A percentile compares a stretch with the other conserved stretches of the same genome.
phyloP scores from a whole-genome alignment of 2,329 filamentous ascomycete genomes.

The Fusarium succisae region DNA sequence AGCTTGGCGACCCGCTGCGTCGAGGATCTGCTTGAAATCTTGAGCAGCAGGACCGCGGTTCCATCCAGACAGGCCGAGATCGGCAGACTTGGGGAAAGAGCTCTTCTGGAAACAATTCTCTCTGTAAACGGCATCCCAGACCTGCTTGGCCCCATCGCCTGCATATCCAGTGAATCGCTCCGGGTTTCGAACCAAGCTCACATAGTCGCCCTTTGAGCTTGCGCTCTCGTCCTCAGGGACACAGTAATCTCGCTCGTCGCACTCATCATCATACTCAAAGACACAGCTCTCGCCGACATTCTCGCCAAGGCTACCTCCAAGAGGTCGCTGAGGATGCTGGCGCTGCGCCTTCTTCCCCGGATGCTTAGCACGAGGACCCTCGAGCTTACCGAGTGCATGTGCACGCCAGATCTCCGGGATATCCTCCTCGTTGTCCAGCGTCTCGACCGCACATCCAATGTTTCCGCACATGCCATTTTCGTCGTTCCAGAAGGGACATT shows the following conservation, averaged over 20 bases:
- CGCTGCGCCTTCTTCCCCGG: slow-evolving; percentile 79
- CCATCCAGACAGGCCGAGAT: slow-evolving; percentile 57
- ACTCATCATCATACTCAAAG: slow-evolving; percentile 96
- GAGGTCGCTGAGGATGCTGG: slow-evolving; percentile 75
- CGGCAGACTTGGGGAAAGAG: slow-evolving; percentile 69
- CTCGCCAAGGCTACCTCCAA: slow-evolving; percentile 85
- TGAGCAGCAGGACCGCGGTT: slow-evolving; percentile 63
- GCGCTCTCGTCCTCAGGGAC: slow-evolving; percentile 93
- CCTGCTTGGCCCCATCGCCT: slow-evolving; percentile 83
- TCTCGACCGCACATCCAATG: slow-evolving; percentile 94
- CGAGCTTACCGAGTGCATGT: slow-evolving; percentile 88
- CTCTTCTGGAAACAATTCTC: slow-evolving; percentile 92
- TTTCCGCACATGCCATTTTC: slow-evolving; percentile 95
- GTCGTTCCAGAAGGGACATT: slow-evolving; percentile 96
- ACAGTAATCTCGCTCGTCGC: slow-evolving; percentile 96
- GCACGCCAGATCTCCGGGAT: slow-evolving; percentile 92
- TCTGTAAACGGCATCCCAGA: slow-evolving; percentile 96
- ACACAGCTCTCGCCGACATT: slow-evolving; percentile 95
- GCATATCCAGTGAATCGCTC: slow-evolving; percentile 96
- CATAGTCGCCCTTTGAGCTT: slow-evolving; percentile 90
- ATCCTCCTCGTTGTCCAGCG: slow-evolving; percentile 93
- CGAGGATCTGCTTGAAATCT: slow-evolving; percentile 70
- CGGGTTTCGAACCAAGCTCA: slow-evolving; percentile 91
- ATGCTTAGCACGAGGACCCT: slow-evolving; percentile 90
- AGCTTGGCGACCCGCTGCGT: slow-evolving; percentile 67